Conservation (phyloP, 2,329 filamentous ascomycete genomes). For the Neocucurbitaria cava region DNA sequence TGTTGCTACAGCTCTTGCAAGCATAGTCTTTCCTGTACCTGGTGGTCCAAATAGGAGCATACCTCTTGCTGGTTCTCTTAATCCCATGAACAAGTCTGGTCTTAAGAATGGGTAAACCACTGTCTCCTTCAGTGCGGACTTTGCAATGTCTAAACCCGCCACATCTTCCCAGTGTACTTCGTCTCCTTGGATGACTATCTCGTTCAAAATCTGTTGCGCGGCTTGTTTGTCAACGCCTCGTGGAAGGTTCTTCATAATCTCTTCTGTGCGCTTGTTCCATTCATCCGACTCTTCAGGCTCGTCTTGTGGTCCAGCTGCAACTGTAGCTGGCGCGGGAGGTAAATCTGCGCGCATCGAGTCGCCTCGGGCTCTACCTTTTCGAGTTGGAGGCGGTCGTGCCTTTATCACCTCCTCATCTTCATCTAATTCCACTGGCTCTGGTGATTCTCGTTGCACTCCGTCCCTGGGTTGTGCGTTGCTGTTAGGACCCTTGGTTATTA, state of each 20-base stretch:
- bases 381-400: conserved; percentile 29
- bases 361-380: conserved; percentile 37
- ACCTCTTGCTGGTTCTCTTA: conserved; percentile 90
- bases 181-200: conserved; percentile 93
- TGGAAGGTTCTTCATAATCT: conserved; percentile 77
- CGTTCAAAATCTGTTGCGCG: conserved; percentile 91
- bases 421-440: conserved; percentile 27
- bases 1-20: conserved; percentile 91
- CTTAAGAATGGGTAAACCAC: conserved; percentile 97
- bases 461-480: conserved; percentile 27
- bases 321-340: conserved; percentile 40
- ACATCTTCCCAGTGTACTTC: conserved; percentile 95
- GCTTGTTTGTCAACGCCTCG: conserved; percentile 81
- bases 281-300: conserved; percentile 40
- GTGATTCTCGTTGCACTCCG: conserved; percentile 21
- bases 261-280: conserved; percentile 43
- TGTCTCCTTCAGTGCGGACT: conserved; percentile 89
- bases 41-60: conserved; percentile 97
- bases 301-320: conserved; percentile 29
- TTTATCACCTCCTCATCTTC: conserved; percentile 27
- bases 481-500: conserved; percentile 12
- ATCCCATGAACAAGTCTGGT: conserved; percentile 92
- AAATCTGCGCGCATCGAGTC: conserved; percentile 41
- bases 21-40: conserved; percentile 98
- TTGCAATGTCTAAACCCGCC: conserved; percentile 87